Base-by-base conservation (phyloP, 495 filamentous ascomycete species). In the Penicillium desertorum region DNA sequence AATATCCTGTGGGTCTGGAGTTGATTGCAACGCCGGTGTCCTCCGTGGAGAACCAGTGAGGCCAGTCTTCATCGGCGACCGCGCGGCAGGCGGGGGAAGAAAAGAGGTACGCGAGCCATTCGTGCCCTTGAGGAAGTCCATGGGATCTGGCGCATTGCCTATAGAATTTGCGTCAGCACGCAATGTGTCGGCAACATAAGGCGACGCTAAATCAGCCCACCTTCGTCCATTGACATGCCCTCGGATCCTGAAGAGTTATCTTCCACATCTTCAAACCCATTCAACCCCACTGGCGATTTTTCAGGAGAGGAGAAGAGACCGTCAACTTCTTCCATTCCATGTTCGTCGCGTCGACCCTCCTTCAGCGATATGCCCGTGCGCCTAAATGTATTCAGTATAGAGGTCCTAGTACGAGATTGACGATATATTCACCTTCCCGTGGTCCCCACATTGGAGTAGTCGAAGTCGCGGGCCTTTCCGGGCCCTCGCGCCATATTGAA, bases 291-390 rank as follows among this genome's bases (percentile, higher is more conserved):
- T 50, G 78, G 76, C 17, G 83, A 77, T 58, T 87, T 89, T 54
- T 80, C 84, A 29, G 93, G 92, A 11, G 93, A 96, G 4, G 92
- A 96, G 72, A 96, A 98, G 61, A 96, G 83, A 47, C 81, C 81
- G 23, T 90, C 88, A 51, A 96, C 80, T 34, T 86, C 85, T 70
- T 98, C 91, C 73, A 98, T 82, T 70, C 95, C 94, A 80, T 96
- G 77, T 67, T 92, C 94, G 74, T 98, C 91, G 73, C 91, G 87
- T 51, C 88, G 74, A 41, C 90, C 90, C 72, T 97, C 91, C 66
- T 83, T 81, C 27, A 98, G 71, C 1, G 84, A 88, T 30, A 95
- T 79, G 22, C 94, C 94, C 9, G 94, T 98, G 81, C 93, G 81
- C 63, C 86, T 88, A 61, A 41, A 45, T 16, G 46, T 20, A 52